Percentiles rank a stretch among this genome's conserved stretches.
Evolutionary conservation across 352 stramenopile genomes (phyloP).

Genomic region (Pythium oligandrum): DNA sequence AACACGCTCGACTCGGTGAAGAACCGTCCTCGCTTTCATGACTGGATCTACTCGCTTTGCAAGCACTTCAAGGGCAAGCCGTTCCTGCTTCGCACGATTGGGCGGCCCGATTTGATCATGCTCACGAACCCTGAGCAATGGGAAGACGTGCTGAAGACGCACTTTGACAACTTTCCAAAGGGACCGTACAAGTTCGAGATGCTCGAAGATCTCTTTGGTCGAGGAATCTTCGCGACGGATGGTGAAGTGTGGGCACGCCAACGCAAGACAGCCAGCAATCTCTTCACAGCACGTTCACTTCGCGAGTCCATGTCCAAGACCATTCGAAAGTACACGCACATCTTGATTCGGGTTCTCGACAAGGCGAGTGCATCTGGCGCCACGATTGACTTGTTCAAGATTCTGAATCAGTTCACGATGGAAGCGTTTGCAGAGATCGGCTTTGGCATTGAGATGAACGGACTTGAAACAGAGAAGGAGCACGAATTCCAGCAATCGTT

Average conservation of each 20-base stretch:
- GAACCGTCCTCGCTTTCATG: conserved; percentile 5
- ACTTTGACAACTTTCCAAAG: conserved; percentile 60
- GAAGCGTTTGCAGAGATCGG: conserved; percentile 50
- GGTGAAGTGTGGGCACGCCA: conserved; percentile 52
- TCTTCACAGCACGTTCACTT: conserved; percentile 67
- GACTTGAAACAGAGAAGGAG: conserved; percentile 29
- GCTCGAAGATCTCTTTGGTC: conserved; percentile 50
- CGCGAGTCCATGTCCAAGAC: conserved; percentile 35
- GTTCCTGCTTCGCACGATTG: conserved; percentile 36
- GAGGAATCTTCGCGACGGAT: conserved; percentile 64
- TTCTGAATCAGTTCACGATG: conserved; percentile 43
- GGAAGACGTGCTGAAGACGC: conserved; percentile 44
- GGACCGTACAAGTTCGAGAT: conserved; percentile 11
- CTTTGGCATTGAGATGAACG: conserved; percentile 44
- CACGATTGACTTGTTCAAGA: conserved; percentile 28
- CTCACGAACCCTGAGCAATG: conserved; percentile 26
- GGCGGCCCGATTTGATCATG: conserved; percentile 27
- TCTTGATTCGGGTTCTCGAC: conserved; percentile 25
- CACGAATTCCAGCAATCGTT: conserved; percentile 48
- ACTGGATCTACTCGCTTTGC: conserved; percentile 13
- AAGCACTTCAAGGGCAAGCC: conserved; percentile 27
- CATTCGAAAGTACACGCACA: conserved; percentile 20
- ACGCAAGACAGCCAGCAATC: conserved; percentile 79
- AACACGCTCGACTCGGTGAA: conserved; percentile 5
- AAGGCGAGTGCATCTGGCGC: conserved; percentile 7